phyloP scores from a whole-genome alignment of 768 basidiomycete species.

The Serpula lacrymans region DNA sequence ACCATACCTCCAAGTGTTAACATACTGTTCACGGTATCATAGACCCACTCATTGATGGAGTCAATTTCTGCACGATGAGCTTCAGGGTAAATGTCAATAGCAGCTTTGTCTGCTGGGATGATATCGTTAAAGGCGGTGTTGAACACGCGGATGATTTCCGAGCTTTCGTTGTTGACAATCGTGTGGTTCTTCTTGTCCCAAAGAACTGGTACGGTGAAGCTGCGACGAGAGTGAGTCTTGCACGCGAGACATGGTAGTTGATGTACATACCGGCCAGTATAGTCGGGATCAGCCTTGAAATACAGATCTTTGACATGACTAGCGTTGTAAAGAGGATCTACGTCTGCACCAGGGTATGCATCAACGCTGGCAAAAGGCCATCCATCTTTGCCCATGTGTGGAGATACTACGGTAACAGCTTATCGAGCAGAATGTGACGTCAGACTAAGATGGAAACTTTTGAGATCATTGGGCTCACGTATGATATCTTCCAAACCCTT shows the following conservation, averaged over 20 bases:
- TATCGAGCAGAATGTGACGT: neutral
- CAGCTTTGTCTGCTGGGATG: conserved; percentile 60
- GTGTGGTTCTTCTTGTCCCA: conserved; percentile 89
- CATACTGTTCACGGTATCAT: conserved; percentile 80
- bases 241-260: neutral
- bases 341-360: conserved; percentile 67
- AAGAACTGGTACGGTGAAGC: conserved; percentile 85
- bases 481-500: conserved; percentile 89
- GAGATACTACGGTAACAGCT: conserved; percentile 84
- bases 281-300: conserved; percentile 67
- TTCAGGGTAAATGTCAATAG: conserved; percentile 76
- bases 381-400: conserved; percentile 77
- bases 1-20: conserved; percentile 7
- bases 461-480: conserved; percentile 42
- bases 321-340: conserved; percentile 68
- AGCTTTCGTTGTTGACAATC: conserved; percentile 94
- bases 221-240: conserved; percentile 14
- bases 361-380: conserved; percentile 83
- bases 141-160: conserved; percentile 93
- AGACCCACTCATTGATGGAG: conserved; percentile 80
- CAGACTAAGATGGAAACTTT: neutral
- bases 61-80: conserved; percentile 75
- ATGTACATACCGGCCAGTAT: conserved; percentile 57
- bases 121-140: conserved; percentile 81
- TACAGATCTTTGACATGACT: conserved; percentile 85